Percentiles rank a stretch among this genome's conserved stretches.
These are phyloP conservation scores for Starmerella vaccinii DNA, from an alignment of 805 yeast species.

Conservation along the genomic window DNA sequence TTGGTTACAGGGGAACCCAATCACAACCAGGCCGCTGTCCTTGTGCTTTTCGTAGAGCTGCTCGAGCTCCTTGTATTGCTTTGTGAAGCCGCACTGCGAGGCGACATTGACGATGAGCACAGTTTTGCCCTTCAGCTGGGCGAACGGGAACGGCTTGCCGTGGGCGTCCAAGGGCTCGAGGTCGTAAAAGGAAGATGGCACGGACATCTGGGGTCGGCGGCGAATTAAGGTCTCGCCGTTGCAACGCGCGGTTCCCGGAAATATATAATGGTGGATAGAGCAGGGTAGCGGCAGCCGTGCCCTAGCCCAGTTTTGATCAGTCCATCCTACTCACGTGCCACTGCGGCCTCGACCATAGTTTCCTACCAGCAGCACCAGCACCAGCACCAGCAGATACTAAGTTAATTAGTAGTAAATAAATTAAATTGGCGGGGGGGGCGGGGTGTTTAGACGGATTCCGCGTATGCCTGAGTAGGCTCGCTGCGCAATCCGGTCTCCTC, in stretches of 20 bases:
- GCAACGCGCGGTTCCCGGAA: no score
- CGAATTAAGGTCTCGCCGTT: no score
- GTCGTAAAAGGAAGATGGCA: constrained; percentile 42
- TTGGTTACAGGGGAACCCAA: constrained; percentile 90
- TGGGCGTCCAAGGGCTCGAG: constrained; percentile 53
- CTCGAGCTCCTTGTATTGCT: constrained; percentile 68
- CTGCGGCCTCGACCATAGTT: no score
- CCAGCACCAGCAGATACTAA: background rate
- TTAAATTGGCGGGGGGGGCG: background rate
- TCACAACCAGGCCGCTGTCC: constrained; percentile 50
- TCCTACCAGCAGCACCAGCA: no score
- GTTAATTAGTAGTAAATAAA: background rate
- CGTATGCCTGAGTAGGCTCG: constrained; percentile 11
- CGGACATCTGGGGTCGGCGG: no score
- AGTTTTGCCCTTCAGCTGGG: constrained; percentile 62
- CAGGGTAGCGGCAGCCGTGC: no score
- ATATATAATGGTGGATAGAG: no score
- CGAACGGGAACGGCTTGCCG: constrained; percentile 50
- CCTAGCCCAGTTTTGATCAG: no score
- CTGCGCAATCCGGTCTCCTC: constrained; percentile 33
- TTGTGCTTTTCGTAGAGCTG: constrained; percentile 53
- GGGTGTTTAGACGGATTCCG: background rate
- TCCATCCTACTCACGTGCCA: no score
- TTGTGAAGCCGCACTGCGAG: constrained; percentile 69
- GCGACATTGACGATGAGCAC: constrained; percentile 82